Conservation (phyloP, 1,139 yeast species). For the Protomyces pachydermus region DNA sequence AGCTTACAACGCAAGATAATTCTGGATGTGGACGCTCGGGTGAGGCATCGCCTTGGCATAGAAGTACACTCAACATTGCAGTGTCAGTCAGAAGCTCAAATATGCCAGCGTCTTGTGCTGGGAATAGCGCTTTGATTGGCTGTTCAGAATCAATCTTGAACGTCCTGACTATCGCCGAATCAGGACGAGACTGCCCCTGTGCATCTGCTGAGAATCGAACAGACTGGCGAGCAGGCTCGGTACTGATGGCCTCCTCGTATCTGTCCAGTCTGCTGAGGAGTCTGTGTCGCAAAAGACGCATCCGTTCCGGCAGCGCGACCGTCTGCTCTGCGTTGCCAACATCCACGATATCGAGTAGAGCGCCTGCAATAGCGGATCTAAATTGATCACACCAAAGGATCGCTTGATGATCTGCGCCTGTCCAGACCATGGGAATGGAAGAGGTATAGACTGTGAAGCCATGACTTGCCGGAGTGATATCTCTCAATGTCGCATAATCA, state of each 20-base stretch:
- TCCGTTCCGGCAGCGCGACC: slow-evolving; percentile 49
- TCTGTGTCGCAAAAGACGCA: slow-evolving; percentile 50
- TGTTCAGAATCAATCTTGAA: slow-evolving; percentile 29
- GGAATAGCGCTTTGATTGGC: slow-evolving; percentile 39
- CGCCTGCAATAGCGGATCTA: slow-evolving; percentile 56
- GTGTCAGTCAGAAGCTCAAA: slow-evolving; percentile 49
- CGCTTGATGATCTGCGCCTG: slow-evolving; percentile 91
- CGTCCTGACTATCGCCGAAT: not conserved
- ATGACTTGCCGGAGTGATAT: slow-evolving; percentile 62
- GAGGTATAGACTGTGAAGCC: slow-evolving; percentile 83
- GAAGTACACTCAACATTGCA: slow-evolving; percentile 44
- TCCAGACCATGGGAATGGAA: slow-evolving; percentile 88
- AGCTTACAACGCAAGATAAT: slow-evolving; percentile 26
- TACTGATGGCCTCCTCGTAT: not conserved
- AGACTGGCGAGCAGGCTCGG: not conserved
- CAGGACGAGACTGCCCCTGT: not conserved
- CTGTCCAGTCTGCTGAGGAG: slow-evolving; percentile 44
- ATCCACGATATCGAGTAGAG: slow-evolving; percentile 54
- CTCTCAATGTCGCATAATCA: slow-evolving; percentile 77
- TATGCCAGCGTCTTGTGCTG: slow-evolving; percentile 43
- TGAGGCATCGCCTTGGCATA: slow-evolving; percentile 2
- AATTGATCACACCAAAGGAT: slow-evolving; percentile 96
- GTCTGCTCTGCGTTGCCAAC: slow-evolving; percentile 39
- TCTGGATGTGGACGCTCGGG: not conserved
- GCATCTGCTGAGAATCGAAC: not conserved